Evolutionary conservation across 495 filamentous ascomycete genomes (phyloP), one percentile per base, ranked within the genome.

Genomic region (Aspergillus taichungensis): DNA sequence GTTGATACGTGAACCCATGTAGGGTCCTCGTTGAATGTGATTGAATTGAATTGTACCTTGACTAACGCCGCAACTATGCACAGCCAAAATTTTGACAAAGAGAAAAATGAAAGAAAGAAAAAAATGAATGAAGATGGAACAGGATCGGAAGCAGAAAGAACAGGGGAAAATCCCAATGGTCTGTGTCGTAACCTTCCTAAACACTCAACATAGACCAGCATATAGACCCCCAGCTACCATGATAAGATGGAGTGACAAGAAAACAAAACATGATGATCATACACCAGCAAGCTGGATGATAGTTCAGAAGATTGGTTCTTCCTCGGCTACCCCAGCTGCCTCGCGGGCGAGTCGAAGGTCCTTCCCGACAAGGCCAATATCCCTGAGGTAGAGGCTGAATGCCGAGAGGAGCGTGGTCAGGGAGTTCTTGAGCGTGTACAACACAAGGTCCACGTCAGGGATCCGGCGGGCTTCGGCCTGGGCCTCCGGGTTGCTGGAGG

Each of bases 271-370:
- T 10, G 37, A 35, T 11, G 29, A 40, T n/a, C 35, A 34, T 12
- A 42, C 2, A 24, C 18, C 18, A 24, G 18, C 18, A 24, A 30
- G 29, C 37, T 10, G 28, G 48, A 52, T 35, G 14, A 28, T 54
- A 52, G 41, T 39, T 60, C 51, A 60, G 55, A 37, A 49, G 13
- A 46, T 43, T 11, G 36, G 29, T 31, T 50, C 53, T 41, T 68
- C 59, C 27, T 45, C 56, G 8, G 53, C 51, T 6, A 62, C 12
- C 13, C 68, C 74, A 29, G 76, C 77, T 5, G 79, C 79, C 47
- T 85, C 79, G 56, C 69, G 81, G 32, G 86, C 88, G 38, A 80
- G 54, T 49, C 79, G 69, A 57, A 95, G 72, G 45, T 94, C 87
- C 39, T 67, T 73, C 40, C 72, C 63, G 31, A 67, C 78, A 43